A percentile compares a stretch with the other conserved stretches of the same genome.
phyloP scores from a whole-genome alignment of 768 basidiomycete species.

The Boletus tylopilopsis region DNA sequence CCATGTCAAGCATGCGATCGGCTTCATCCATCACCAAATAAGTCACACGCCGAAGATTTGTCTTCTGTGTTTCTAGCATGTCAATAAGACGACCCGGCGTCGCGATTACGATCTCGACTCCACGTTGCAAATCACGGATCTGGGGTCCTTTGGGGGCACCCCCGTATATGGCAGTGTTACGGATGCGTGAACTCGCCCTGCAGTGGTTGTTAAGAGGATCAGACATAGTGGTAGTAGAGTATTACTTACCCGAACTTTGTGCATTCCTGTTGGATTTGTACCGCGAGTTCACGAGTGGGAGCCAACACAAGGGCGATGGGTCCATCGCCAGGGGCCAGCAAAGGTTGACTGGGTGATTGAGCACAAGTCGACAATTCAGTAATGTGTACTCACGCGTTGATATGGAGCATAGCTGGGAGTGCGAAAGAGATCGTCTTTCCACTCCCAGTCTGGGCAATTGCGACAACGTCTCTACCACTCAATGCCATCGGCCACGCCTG shows the following conservation, averaged over 20 bases:
- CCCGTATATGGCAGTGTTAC: slow-evolving; percentile 98
- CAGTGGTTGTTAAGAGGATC: slow-evolving; percentile 3
- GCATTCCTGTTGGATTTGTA: slow-evolving; percentile 98
- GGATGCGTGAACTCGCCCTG: slow-evolving; percentile 88
- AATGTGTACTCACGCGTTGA: slow-evolving; percentile 79
- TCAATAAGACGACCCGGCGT: slow-evolving; percentile 99
- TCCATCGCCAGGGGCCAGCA: slow-evolving; percentile 90
- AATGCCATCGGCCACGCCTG: slow-evolving; percentile 99
- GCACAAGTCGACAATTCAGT: background rate
- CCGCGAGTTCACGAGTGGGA: slow-evolving; percentile 96
- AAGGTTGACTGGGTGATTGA: slow-evolving; percentile 65
- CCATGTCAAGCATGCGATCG: slow-evolving; percentile 99
- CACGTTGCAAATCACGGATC: slow-evolving; percentile 95
- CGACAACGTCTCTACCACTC: slow-evolving; percentile 89
- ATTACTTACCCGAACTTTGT: slow-evolving; percentile 88
- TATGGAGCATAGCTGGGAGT: slow-evolving; percentile 98
- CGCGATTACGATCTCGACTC: slow-evolving; percentile 98
- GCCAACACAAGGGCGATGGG: slow-evolving; percentile 96
- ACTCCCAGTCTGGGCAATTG: slow-evolving; percentile 97
- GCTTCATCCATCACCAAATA: slow-evolving; percentile 99
- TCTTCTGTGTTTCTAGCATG: slow-evolving; percentile 96
- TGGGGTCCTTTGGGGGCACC: slow-evolving; percentile 99
- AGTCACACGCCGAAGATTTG: slow-evolving; percentile 92
- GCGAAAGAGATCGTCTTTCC: slow-evolving; percentile 99
- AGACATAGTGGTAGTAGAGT: background rate